These are phyloP conservation scores for Oemleria cerasiformis DNA, from an alignment of 306 rosid genomes.

Conservation along the genomic window DNA sequence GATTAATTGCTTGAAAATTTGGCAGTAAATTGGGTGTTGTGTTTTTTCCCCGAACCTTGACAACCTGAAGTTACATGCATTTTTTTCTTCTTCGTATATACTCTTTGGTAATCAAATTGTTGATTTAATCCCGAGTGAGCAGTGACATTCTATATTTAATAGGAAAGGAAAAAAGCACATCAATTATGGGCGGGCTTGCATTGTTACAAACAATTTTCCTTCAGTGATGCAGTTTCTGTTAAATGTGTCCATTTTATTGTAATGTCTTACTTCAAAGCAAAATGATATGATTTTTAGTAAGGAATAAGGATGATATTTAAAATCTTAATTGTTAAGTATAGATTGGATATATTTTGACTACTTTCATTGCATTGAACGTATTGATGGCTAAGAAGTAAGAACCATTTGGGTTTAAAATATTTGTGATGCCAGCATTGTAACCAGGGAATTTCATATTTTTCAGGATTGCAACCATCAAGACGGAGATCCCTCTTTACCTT, in stretches of 20 bases:
- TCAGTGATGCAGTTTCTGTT: not conserved
- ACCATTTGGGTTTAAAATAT: no score
- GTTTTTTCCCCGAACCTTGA: not conserved
- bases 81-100: not conserved
- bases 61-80: not conserved
- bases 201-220: not conserved
- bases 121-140: not conserved
- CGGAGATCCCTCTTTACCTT: conserved; percentile 75
- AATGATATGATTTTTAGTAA: not conserved
- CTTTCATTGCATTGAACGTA: not conserved
- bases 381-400: no score
- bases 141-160: not conserved
- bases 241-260: not conserved
- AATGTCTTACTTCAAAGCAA: not conserved
- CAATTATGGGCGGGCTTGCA: not conserved
- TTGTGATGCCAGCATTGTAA: conserved; percentile 18
- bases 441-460: conserved; percentile 23
- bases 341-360: not conserved
- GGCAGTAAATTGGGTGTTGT: not conserved
- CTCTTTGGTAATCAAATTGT: not conserved
- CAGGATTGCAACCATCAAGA: conserved; percentile 70
- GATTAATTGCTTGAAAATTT: not conserved
- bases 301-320: not conserved
- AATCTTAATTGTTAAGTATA: not conserved
- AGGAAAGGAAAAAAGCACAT: not conserved